These are phyloP conservation scores for Ustilago loliicola DNA, from an alignment of 1,284 basidiomycete genomes.

Conservation along the genomic window DNA sequence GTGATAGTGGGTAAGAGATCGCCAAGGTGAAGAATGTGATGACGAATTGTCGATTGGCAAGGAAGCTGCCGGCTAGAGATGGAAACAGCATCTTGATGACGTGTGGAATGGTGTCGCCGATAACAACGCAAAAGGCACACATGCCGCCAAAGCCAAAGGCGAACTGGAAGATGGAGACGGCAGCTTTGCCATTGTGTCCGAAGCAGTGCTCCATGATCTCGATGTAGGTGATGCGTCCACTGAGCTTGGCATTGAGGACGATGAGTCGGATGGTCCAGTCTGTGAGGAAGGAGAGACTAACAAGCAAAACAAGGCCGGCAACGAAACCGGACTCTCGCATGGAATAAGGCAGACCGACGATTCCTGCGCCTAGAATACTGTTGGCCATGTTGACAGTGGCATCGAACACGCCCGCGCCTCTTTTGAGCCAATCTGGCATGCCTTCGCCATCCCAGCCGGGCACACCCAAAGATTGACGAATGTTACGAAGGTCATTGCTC, in stretches of 20 bases:
- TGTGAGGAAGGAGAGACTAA: slow-evolving; percentile 84
- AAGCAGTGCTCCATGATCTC: slow-evolving; percentile 97
- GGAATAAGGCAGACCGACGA: slow-evolving; percentile 83
- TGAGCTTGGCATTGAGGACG: slow-evolving; percentile 90
- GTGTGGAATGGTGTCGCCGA: slow-evolving; percentile 90
- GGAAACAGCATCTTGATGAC: slow-evolving; percentile 91
- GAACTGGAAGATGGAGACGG: slow-evolving; percentile 97
- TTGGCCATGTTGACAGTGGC: slow-evolving; percentile 95
- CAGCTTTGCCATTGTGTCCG: slow-evolving; percentile 78
- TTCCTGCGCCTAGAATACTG: slow-evolving; percentile 92
- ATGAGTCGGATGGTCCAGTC: slow-evolving; percentile 99
- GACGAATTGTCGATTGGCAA: slow-evolving; percentile 85
- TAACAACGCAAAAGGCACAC: slow-evolving; percentile 71
- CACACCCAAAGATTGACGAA: slow-evolving; percentile 52
- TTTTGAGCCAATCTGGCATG: slow-evolving; percentile 71
- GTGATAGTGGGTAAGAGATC: slow-evolving; percentile 88
- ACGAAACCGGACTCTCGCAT: slow-evolving; percentile 92
- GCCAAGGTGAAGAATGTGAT: slow-evolving; percentile 75
- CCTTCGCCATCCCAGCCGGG: slow-evolving; percentile 72
- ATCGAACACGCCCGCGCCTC: slow-evolving; percentile 83
- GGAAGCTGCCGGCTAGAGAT: slow-evolving; percentile 79
- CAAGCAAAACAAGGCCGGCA: slow-evolving; percentile 83
- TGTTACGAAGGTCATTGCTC: slow-evolving; percentile 57
- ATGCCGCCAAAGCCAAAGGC: slow-evolving; percentile 94
- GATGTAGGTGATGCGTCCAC: slow-evolving; percentile 91